Conservation (phyloP, 176 grass and related monocot species). For the Guadua angustifolia region DNA sequence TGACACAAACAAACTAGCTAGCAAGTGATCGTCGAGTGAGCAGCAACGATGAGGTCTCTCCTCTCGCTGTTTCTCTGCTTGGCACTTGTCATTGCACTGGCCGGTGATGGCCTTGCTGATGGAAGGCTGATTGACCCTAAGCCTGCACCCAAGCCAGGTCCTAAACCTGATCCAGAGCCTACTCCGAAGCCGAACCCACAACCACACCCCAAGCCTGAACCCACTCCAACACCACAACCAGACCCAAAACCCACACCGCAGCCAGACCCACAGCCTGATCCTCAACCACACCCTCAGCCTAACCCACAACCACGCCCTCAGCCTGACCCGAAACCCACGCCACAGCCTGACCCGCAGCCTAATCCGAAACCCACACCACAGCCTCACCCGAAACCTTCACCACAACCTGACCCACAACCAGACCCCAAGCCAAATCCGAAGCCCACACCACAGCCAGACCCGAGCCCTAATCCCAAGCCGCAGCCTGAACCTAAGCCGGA, state of each 20-base stretch:
- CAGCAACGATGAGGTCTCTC: conserved; percentile 9
- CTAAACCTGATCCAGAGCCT: not conserved
- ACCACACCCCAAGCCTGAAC: not conserved
- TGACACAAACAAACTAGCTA: not conserved
- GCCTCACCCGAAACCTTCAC: not conserved
- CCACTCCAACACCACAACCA: not conserved
- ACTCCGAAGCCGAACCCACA: not conserved
- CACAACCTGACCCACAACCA: not conserved
- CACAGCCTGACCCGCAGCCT: not conserved
- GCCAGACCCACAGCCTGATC: not conserved
- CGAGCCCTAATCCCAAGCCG: not conserved
- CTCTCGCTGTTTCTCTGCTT: conserved; percentile 8
- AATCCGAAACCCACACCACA: not conserved
- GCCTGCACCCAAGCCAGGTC: not conserved
- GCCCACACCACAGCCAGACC: not conserved
- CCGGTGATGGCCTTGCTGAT: not conserved
- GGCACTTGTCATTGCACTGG: conserved; percentile 10
- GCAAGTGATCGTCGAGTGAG: not conserved
- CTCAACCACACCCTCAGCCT: not conserved
- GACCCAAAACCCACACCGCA: not conserved
- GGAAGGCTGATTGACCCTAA: conserved; percentile 8
- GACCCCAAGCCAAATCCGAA: not conserved
- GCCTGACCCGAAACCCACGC: not conserved
- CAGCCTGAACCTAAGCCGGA: not conserved
- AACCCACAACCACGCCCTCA: not conserved